Evolutionary conservation across 2,329 filamentous ascomycete genomes (phyloP).

Genomic region (Metarhizium anisopliae): DNA sequence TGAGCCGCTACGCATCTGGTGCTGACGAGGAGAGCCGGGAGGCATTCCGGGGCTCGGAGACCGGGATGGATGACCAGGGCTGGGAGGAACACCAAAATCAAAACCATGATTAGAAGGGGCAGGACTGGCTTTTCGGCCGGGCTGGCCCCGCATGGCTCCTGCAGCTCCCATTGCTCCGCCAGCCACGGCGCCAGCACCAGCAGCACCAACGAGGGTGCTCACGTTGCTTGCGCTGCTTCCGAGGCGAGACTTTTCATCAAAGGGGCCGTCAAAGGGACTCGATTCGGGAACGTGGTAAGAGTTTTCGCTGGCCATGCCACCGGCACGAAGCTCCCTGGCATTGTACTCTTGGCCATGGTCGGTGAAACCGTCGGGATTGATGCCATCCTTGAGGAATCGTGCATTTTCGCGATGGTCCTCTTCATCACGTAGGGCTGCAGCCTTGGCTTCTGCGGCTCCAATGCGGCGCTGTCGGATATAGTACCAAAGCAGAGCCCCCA

Average conservation of each 20-base stretch:
- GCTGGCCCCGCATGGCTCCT: background rate
- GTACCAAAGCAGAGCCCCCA: constrained; percentile 38
- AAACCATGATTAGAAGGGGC: constrained; percentile 9
- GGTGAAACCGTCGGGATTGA: constrained; percentile 38
- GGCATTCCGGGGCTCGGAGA: constrained; percentile 1
- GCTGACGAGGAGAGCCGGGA: constrained; percentile 1
- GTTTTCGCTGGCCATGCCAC: constrained; percentile 7
- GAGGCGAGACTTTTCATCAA: constrained; percentile 6
- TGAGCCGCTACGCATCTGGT: constrained; percentile 6
- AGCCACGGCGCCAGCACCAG: constrained; percentile 5
- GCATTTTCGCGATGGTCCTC: constrained; percentile 43
- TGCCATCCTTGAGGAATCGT: constrained; percentile 35
- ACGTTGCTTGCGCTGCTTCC: constrained; percentile 6
- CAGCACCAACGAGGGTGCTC: constrained; percentile 9
- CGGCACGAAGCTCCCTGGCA: constrained; percentile 7
- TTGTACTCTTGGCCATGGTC: constrained; percentile 16
- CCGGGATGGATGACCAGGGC: background rate
- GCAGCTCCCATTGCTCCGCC: background rate
- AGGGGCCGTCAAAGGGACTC: constrained; percentile 5
- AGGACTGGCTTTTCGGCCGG: constrained; percentile 7
- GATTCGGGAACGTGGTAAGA: constrained; percentile 12
- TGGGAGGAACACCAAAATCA: constrained; percentile 10
- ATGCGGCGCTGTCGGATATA: constrained; percentile 45
- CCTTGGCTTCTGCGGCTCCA: constrained; percentile 41
- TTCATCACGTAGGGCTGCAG: constrained; percentile 33